Conservation (phyloP, 306 rosid genomes). For the Sicyos edulis region DNA sequence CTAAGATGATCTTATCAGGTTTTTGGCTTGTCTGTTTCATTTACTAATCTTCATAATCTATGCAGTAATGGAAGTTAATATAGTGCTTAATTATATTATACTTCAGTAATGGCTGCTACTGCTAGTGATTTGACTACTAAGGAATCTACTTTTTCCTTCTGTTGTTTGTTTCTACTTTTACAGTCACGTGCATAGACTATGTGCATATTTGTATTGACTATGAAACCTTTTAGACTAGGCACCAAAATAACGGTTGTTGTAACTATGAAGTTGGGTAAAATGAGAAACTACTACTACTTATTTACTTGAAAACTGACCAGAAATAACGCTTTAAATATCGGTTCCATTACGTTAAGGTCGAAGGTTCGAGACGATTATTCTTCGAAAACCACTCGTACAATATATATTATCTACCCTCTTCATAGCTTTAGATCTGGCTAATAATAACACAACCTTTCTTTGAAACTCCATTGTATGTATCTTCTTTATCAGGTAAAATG, state of each 20-base stretch:
- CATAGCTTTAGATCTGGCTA: conserved; percentile 35
- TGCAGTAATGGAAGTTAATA: neutral
- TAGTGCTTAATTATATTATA: neutral
- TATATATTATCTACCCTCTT: conserved; percentile 28
- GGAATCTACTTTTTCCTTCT: neutral
- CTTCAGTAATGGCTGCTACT: neutral
- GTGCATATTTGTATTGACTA: neutral
- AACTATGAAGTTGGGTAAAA: neutral
- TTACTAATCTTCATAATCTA: neutral
- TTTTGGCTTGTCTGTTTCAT: neutral
- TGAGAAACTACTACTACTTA: neutral
- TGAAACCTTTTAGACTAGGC: conserved; percentile 1
- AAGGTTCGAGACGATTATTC: conserved; percentile 33
- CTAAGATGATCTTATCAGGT: neutral
- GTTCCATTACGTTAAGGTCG: conserved; percentile 28
- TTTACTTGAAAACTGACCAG: conserved; percentile 4
- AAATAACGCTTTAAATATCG: too few relatives aligned
- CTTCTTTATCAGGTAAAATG: conserved; percentile 4
- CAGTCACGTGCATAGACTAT: neutral
- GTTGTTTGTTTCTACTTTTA: conserved; percentile 11
- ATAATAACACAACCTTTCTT: conserved; percentile 27
- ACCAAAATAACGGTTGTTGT: neutral
- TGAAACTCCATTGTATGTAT: conserved; percentile 17
- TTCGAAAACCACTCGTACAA: conserved; percentile 29
- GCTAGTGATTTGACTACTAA: conserved; percentile 10